These are phyloP conservation scores for Scleroderma citrinum DNA, from an alignment of 768 basidiomycete genomes.

Conservation along the genomic window DNA sequence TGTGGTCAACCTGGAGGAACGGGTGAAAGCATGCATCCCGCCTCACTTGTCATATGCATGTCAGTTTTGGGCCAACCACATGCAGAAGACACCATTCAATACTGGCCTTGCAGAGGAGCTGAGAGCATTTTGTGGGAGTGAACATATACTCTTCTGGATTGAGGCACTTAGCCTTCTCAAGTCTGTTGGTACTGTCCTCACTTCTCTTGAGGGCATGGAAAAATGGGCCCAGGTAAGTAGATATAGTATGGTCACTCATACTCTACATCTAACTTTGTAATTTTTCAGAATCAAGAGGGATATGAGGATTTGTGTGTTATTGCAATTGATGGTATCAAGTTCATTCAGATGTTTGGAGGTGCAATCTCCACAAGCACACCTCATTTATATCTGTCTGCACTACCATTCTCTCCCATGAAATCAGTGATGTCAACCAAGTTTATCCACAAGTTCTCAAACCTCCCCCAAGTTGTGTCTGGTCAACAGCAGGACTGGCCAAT, in stretches of 20 bases:
- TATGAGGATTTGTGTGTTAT: background rate
- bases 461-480: background rate
- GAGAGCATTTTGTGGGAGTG: background rate
- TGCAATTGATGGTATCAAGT: background rate
- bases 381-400: background rate
- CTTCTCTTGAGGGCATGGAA: too few relatives aligned
- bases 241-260: too few relatives aligned
- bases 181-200: background rate
- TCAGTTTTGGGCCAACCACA: background rate
- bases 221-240: too few relatives aligned
- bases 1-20: slow-evolving; percentile 1
- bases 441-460: background rate
- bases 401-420: background rate
- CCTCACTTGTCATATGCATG: background rate
- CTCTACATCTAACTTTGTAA: too few relatives aligned
- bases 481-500: background rate
- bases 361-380: background rate
- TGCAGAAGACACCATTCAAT: background rate
- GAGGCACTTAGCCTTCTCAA: background rate
- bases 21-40: background rate
- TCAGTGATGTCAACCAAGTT: background rate
- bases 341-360: background rate
- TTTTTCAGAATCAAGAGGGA: background rate
- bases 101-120: background rate
- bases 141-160: slow-evolving; percentile 4